Conservation (phyloP, 768 basidiomycete species). For the Boletus speciosus region DNA sequence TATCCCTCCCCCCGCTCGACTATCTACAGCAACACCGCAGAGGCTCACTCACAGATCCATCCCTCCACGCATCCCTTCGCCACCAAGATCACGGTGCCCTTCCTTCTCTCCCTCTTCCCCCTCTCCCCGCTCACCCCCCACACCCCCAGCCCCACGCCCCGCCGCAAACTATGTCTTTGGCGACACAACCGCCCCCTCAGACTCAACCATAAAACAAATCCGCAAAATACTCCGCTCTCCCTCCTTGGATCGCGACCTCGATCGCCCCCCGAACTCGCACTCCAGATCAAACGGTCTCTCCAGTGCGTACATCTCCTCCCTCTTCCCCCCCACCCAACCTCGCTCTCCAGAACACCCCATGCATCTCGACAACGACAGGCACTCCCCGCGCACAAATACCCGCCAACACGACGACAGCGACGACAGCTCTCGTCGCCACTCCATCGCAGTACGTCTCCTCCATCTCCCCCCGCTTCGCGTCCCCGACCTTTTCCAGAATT, state of each 20-base stretch:
- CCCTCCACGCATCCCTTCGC: constrained; percentile 53
- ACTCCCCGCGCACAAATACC: constrained; percentile 24
- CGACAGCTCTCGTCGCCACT: constrained; percentile 66
- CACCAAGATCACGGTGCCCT: constrained; percentile 19
- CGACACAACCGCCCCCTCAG: constrained; percentile 39
- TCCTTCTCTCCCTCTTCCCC: constrained; percentile 2
- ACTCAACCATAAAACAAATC: constrained; percentile 37
- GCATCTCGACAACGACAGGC: constrained; percentile 27
- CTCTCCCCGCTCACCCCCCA: constrained; percentile 14
- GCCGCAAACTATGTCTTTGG: constrained; percentile 69
- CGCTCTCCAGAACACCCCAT: constrained; percentile 26
- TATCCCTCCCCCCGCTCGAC: constrained; percentile 72
- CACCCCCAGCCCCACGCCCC: constrained; percentile 48
- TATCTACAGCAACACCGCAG: constrained; percentile 78
- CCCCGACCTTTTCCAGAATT: constrained; percentile 23
- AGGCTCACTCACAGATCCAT: constrained; percentile 81
- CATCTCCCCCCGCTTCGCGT: background rate
- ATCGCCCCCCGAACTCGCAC: constrained; percentile 14
- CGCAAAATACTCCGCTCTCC: constrained; percentile 61
- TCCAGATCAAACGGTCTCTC: constrained; percentile 18
- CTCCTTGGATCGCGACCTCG: constrained; percentile 41
- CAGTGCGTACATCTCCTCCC: constrained; percentile 21
- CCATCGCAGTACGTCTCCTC: constrained; percentile 54
- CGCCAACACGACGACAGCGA: constrained; percentile 54
- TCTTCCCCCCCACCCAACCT: constrained; percentile 9